phyloP scores from a whole-genome alignment of 2,329 filamentous ascomycete genomes.

The Trichoderma hamatum region DNA sequence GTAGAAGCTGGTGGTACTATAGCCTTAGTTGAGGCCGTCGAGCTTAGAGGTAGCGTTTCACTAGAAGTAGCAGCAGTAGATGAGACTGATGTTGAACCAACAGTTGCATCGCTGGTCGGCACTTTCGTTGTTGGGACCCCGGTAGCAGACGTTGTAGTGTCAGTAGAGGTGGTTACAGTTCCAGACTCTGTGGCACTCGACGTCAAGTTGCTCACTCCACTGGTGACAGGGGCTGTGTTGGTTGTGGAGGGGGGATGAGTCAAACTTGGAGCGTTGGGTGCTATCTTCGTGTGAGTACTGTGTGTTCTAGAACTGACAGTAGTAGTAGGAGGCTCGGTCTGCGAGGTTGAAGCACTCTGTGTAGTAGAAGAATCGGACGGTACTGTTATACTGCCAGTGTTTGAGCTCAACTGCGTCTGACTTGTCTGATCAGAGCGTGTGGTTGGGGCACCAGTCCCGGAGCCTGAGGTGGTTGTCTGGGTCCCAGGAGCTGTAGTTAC shows the following conservation, averaged over 20 bases:
- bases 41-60: neutral
- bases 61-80: neutral
- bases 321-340: neutral
- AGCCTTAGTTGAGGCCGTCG: neutral
- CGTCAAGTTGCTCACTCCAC: neutral
- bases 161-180: neutral
- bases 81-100: constrained; percentile 1
- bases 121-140: neutral
- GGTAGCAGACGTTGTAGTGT: neutral
- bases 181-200: neutral
- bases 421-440: neutral
- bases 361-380: neutral
- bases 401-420: neutral
- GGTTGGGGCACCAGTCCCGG: neutral
- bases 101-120: neutral
- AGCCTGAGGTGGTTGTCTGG: neutral
- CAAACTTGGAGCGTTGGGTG: neutral
- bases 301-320: neutral
- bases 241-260: constrained; percentile 1
- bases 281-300: neutral
- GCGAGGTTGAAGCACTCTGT: neutral
- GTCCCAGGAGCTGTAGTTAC: neutral
- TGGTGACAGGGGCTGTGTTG: neutral
- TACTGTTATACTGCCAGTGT: neutral
- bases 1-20: neutral